Percentiles rank a stretch among this genome's conserved stretches.
Evolutionary conservation across 2,329 filamentous ascomycete genomes (phyloP).

Genomic region (Thielaviopsis ethacetica): DNA sequence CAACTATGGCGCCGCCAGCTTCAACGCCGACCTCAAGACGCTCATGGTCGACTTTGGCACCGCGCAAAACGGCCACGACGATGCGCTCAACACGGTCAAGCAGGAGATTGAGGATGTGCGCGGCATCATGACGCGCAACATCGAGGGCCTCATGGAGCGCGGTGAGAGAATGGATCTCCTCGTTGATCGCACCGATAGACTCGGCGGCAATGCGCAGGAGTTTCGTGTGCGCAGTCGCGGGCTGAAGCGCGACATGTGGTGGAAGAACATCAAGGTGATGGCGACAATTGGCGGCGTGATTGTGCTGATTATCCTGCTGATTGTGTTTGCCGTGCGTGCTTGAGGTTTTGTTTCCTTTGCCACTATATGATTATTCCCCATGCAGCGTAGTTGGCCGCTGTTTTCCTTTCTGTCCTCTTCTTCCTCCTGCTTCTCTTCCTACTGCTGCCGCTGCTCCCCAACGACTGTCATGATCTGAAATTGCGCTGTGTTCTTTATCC

Average conservation of each 20-base stretch:
- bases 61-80: constrained; percentile 55
- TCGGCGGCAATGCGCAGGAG: constrained; percentile 77
- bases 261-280: constrained; percentile 98
- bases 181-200: constrained; percentile 87
- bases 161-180: constrained; percentile 87
- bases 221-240: constrained; percentile 79
- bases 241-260: constrained; percentile 92
- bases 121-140: constrained; percentile 91
- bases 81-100: constrained; percentile 71
- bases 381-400: neutral
- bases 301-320: constrained; percentile 47
- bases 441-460: neutral
- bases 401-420: neutral
- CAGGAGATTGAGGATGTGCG: constrained; percentile 83
- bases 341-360: neutral
- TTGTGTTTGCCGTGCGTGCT: constrained; percentile 27
- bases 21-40: constrained; percentile 62
- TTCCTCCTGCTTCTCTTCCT: no score
- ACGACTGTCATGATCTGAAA: neutral
- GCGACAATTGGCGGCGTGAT: constrained; percentile 35
- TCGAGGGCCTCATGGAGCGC: constrained; percentile 73
- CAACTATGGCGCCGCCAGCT: constrained; percentile 76
- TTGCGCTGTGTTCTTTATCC: neutral
- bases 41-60: constrained; percentile 77
- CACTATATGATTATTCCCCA: neutral